A percentile compares a stretch with the other conserved stretches of the same genome.
These are phyloP conservation scores for Fusarium sp. DNA, from an alignment of 2,329 filamentous ascomycete genomes.

Conservation along the genomic window DNA sequence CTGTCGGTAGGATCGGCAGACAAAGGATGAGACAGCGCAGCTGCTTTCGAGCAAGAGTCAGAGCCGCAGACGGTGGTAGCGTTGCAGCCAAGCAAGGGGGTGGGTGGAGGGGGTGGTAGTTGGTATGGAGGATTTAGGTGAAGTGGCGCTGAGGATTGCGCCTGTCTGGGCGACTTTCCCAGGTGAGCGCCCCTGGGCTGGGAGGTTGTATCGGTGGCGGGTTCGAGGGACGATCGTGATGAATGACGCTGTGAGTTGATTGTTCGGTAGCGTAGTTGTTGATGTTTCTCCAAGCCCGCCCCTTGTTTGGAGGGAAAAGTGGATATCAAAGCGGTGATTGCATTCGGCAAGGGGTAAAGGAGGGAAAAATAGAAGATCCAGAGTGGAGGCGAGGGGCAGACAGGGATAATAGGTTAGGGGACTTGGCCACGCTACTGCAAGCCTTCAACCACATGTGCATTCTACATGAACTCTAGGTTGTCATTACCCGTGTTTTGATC, in stretches of 20 bases:
- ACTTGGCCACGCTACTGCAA: slow-evolving; percentile 11
- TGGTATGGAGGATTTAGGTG: neutral
- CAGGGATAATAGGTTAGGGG: slow-evolving; percentile 18
- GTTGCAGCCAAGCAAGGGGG: slow-evolving; percentile 19
- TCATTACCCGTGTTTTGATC: neutral
- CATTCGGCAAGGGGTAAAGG: slow-evolving; percentile 1
- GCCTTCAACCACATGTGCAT: neutral
- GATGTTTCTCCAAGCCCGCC: slow-evolving; percentile 7
- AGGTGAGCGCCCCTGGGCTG: neutral
- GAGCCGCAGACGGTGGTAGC: slow-evolving; percentile 24
- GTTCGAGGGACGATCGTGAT: neutral
- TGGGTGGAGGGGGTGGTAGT: neutral
- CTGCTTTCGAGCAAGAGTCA: slow-evolving; percentile 10
- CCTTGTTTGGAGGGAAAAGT: slow-evolving; percentile 23
- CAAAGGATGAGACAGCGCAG: slow-evolving; percentile 15
- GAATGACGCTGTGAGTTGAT: neutral
- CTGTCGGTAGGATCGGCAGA: slow-evolving; percentile 27
- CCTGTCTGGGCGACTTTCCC: slow-evolving; percentile 10
- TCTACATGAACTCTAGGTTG: neutral
- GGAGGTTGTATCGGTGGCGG: neutral
- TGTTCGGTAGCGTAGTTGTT: neutral
- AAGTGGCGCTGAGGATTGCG: slow-evolving; percentile 9
- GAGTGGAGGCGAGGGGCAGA: neutral
- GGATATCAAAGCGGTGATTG: slow-evolving; percentile 10
- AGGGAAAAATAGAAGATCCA: slow-evolving; percentile 40